Evolutionary conservation across 2,329 filamentous ascomycete species (phyloP).

Genomic region (Diaporthe velutina): DNA sequence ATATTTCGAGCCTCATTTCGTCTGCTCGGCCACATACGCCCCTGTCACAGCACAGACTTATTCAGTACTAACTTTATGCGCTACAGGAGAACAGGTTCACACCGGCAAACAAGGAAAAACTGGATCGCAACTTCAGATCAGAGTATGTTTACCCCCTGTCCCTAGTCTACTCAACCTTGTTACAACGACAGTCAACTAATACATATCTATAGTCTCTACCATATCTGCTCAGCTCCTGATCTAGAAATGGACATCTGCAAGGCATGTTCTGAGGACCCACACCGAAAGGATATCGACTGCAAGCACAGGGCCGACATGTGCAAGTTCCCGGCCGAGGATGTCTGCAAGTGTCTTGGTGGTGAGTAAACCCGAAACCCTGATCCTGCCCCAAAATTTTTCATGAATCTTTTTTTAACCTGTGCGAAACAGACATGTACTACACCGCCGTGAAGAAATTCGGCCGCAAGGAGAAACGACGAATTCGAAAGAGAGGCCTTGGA

Average conservation of each 20-base stretch:
- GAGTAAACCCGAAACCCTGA: neutral
- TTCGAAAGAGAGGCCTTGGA: neutral
- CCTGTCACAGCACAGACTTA: neutral
- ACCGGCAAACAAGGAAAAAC: neutral
- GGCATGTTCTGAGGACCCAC: neutral
- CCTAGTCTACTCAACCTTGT: neutral
- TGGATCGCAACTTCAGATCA: slow-evolving; percentile 19
- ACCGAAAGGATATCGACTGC: slow-evolving; percentile 12
- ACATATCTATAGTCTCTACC: neutral
- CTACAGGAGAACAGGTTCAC: neutral
- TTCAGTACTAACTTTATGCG: neutral
- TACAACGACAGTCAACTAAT: neutral
- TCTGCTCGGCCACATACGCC: too few relatives aligned
- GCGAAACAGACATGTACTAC: neutral
- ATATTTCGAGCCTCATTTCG: too few relatives aligned
- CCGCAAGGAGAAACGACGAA: neutral
- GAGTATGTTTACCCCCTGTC: neutral
- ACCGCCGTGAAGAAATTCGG: neutral
- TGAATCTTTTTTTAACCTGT: neutral
- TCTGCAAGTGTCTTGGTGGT: slow-evolving; percentile 16
- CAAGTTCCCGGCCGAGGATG: neutral
- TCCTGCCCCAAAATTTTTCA: neutral
- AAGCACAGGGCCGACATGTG: slow-evolving; percentile 21
- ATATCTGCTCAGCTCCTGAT: neutral
- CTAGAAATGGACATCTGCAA: neutral